Base-by-base conservation (phyloP, 1,284 basidiomycete genomes). In the Ceratobasidium sp. region DNA sequence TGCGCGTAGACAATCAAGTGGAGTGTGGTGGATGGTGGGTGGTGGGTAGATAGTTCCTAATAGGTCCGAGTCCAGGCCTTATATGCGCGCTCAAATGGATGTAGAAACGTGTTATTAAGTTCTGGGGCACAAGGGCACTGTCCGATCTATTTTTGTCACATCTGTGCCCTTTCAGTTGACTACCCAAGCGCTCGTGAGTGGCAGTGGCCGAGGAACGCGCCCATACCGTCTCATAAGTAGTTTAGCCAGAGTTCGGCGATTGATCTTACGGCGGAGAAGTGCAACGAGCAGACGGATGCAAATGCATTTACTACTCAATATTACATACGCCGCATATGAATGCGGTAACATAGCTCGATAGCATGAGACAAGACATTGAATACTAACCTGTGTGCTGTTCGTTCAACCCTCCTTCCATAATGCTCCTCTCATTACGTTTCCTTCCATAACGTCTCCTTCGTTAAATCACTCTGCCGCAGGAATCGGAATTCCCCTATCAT, bases 401-500 rank as follows among this genome's bases (percentile, higher is more conserved):
- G 11, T 11, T 11, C 11, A 53, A 53, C 8, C 9, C 22, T n/a
- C n/a, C 27, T 53, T 53, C 50, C 50, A 53, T n/a, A n/a, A n/a
- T n/a, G n/a, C n/a, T n/a, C n/a, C n/a, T n/a, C n/a, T n/a, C n/a
- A n/a, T n/a, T n/a, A n/a, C n/a, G n/a, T n/a, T n/a, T n/a, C n/a
- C n/a, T n/a, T n/a, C n/a, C n/a, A n/a, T n/a, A n/a, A n/a, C n/a
- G n/a, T n/a, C n/a, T n/a, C n/a, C n/a, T n/a, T n/a, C n/a, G n/a
- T n/a, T 53, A 22, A 9, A n/a, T 22, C n/a, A n/a, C 50, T 53
- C 36, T 44, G 56, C 56, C 19, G 41, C 44, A n/a, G 53, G 41
- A 53, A 66, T 7, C 17, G 57, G 65, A 5, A 60, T 53, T 0
- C 59, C 63, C 44, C 50, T n/a, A 44, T 57, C 60, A 54, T 74